Evolutionary conservation across 768 basidiomycete species (phyloP), one percentile per base, ranked within the genome.

Genomic region (Trametes cingulata): DNA sequence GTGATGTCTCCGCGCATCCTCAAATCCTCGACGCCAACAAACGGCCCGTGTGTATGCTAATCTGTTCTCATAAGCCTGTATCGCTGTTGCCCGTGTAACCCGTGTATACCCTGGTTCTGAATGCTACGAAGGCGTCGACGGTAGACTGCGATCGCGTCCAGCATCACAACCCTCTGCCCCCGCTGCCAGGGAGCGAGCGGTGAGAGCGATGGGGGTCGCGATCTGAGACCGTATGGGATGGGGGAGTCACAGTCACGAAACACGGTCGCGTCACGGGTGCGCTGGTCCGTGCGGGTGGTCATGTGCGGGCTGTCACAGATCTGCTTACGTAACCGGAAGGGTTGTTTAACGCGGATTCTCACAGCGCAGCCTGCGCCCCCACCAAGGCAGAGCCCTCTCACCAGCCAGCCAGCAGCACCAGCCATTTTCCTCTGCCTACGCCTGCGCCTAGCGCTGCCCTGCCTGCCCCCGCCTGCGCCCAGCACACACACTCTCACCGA

Each of bases 321-420:
- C 13, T 33, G 50, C 49, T 66, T 66, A 66, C 19, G 53, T 66
- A 66, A 66, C 22, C 39, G 53, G n/a, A 46, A 48, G 46, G 65
- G 60, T 62, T 60, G 65, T 58, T 59, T 59, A 63, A 59, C 62
- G 52, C 57, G 41, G 62, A 45, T 60, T 58, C 54, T 52, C 61
- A 52, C 60, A 56, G 54, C 53, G 36, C 47, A 59, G 57, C 58
- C 64, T 63, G 60, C 65, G 62, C 65, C 61, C 62, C 50, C 62
- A 57, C 54, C 61, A 43, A 67, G 57, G 51, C 54, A 64, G 65
- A 61, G 60, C 65, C 65, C 61, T 62, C 65, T 60, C 65, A 66
- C 61, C 65, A 63, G 52, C 60, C 60, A 65, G 62, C 63, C 50
- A 64, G 59, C 55, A 54, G 48, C 48, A 40, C 60, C 61, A 64